Conservation (phyloP, 345 rosid genomes). For the Heritiera fomes region DNA sequence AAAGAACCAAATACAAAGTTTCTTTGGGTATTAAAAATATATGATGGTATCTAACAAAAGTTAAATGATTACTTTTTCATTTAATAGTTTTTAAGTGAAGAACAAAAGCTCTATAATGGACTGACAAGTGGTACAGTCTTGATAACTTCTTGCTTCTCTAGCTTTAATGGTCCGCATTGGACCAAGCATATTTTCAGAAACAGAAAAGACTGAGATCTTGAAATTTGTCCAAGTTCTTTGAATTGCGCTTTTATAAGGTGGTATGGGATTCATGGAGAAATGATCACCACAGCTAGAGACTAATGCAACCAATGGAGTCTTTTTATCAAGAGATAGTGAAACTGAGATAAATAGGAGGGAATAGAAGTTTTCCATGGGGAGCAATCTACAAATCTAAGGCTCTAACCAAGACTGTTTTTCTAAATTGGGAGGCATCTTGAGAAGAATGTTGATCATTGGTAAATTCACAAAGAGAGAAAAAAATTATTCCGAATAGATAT, state of each 20-base stretch:
- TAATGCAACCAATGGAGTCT: not conserved
- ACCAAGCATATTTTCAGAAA: not conserved
- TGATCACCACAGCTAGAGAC: not conserved
- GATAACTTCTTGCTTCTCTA: not conserved
- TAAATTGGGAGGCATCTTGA: not conserved
- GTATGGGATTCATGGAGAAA: not conserved
- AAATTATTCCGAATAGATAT: not conserved
- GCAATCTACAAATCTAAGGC: not conserved
- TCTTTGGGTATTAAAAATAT: too few species aligned
- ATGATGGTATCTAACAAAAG: too few species aligned
- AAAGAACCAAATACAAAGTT: not conserved
- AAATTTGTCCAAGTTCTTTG: not conserved
- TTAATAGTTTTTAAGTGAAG: not conserved
- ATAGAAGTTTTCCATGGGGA: not conserved
- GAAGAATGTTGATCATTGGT: not conserved
- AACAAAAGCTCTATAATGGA: not conserved
- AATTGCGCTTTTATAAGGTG: not conserved
- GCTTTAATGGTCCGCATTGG: not conserved
- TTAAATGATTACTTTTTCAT: not conserved
- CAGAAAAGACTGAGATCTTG: not conserved
- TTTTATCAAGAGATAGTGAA: not conserved
- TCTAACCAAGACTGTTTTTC: not conserved
- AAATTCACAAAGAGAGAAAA: not conserved
- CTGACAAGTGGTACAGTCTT: not conserved
- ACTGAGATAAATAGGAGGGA: not conserved